phyloP scores from a whole-genome alignment of 2,329 filamentous ascomycete species.

The Xylaria sp. region DNA sequence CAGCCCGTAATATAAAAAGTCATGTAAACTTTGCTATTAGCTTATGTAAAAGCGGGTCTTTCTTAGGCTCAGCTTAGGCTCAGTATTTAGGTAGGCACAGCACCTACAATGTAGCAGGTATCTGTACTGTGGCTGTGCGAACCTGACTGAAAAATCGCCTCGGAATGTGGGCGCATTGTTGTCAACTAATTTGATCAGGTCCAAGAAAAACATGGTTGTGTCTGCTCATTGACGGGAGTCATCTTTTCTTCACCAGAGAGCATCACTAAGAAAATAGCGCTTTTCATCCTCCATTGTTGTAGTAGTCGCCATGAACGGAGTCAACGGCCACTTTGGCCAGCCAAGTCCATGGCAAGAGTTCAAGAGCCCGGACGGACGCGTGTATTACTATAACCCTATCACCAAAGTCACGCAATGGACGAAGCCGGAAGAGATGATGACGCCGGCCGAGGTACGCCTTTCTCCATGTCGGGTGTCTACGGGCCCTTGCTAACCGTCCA shows the following conservation, averaged over 20 bases:
- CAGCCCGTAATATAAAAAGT: too few species aligned
- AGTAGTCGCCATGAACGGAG: constrained; percentile 65
- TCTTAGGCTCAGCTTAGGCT: too few species aligned
- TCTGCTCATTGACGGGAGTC: constrained; percentile 3
- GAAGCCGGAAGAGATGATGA: constrained; percentile 92
- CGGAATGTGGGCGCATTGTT: constrained; percentile 17
- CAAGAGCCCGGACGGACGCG: constrained; percentile 80
- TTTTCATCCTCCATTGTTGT: neutral
- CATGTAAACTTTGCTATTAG: too few species aligned
- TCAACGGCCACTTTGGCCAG: constrained; percentile 59
- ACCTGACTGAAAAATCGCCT: constrained; percentile 27
- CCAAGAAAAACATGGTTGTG: neutral
- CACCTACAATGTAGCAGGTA: too few species aligned
- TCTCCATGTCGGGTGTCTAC: neutral
- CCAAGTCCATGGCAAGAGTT: constrained; percentile 80
- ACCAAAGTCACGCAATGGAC: constrained; percentile 94
- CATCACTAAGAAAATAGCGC: neutral
- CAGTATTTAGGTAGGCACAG: neutral
- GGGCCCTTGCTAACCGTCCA: constrained; percentile 29
- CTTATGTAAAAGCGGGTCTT: too few species aligned
- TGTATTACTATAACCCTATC: constrained; percentile 89
- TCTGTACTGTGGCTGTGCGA: constrained; percentile 29
- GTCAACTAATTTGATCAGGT: neutral
- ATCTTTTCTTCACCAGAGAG: neutral
- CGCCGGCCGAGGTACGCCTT: constrained; percentile 74